A percentile compares a stretch with the other conserved stretches of the same genome.
Evolutionary conservation across 768 basidiomycete genomes (phyloP).

Genomic region (Nidula microcarpa): DNA sequence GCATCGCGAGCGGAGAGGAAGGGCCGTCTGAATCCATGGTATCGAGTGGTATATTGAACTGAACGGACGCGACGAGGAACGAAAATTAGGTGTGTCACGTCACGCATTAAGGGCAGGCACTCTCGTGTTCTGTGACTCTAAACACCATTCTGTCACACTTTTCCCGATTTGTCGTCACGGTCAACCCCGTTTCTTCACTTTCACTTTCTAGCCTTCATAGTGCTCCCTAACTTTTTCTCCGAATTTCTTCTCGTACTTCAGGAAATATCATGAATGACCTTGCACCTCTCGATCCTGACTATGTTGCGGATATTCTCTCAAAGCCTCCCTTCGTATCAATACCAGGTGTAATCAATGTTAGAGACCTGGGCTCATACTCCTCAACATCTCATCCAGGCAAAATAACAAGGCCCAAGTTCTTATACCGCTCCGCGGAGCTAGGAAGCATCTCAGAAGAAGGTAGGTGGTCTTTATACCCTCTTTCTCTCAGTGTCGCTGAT

Average conservation of each 20-base stretch:
- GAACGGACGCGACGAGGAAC: slow-evolving; percentile 25
- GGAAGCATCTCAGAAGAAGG: slow-evolving; percentile 71
- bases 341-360: slow-evolving; percentile 72
- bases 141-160: slow-evolving; percentile 4
- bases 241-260: not conserved
- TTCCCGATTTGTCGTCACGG: not conserved
- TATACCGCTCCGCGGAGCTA: slow-evolving; percentile 72
- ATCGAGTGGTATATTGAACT: slow-evolving; percentile 5
- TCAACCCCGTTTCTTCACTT: not conserved
- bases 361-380: slow-evolving; percentile 67
- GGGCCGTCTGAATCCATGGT: slow-evolving; percentile 55
- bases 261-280: slow-evolving; percentile 39
- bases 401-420: slow-evolving; percentile 51
- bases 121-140: slow-evolving; percentile 28
- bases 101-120: slow-evolving; percentile 32
- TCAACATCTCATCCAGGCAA: slow-evolving; percentile 41
- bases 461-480: slow-evolving; percentile 12
- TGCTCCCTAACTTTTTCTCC: slow-evolving; percentile 6
- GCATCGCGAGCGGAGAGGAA: slow-evolving; percentile 53
- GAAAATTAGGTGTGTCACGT: slow-evolving; percentile 23
- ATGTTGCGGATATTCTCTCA: slow-evolving; percentile 63
- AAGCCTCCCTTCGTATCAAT: slow-evolving; percentile 67
- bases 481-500: not conserved
- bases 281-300: slow-evolving; percentile 62
- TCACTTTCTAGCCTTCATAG: not conserved